Conservation (phyloP, 1,139 yeast genomes). For the Yamadazyma sp. region DNA sequence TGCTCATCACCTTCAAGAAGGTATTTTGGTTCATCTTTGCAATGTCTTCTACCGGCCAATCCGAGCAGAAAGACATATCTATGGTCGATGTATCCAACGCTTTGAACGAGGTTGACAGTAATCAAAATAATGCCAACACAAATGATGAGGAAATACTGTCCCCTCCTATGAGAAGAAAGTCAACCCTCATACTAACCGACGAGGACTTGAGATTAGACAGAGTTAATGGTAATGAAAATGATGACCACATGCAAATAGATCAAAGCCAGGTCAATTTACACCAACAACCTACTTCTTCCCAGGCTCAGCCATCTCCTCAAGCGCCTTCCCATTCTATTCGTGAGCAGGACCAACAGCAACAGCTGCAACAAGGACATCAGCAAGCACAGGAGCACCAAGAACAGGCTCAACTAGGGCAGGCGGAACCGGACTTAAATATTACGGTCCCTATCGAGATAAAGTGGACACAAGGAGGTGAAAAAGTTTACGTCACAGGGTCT, state of each 20-base stretch:
- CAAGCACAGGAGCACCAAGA: conserved; percentile 1
- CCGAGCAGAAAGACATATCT: conserved; percentile 22
- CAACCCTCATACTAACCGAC: conserved; percentile 43
- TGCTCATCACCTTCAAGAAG: neutral
- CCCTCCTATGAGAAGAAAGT: conserved; percentile 37
- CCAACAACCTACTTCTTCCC: neutral
- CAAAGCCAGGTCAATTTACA: conserved; percentile 17
- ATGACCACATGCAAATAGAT: conserved; percentile 23
- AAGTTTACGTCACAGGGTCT: conserved; percentile 61
- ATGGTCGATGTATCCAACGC: conserved; percentile 45
- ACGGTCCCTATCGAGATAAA: conserved; percentile 76
- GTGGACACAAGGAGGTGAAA: conserved; percentile 94
- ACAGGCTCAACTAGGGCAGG: conserved; percentile 1
- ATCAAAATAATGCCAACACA: conserved; percentile 16
- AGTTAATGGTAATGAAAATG: conserved; percentile 2
- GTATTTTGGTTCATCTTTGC: neutral
- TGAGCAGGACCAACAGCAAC: conserved; percentile 1
- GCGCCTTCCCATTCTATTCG: neutral
- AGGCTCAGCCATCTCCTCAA: neutral
- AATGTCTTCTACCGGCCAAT: conserved; percentile 3
- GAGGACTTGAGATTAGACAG: conserved; percentile 41
- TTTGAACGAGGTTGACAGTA: conserved; percentile 19
- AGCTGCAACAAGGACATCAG: neutral
- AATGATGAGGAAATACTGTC: conserved; percentile 5
- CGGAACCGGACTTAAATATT: conserved; percentile 24